phyloP scores from a whole-genome alignment of 169 alveolate species.

The Cardiosporidium cionae region DNA sequence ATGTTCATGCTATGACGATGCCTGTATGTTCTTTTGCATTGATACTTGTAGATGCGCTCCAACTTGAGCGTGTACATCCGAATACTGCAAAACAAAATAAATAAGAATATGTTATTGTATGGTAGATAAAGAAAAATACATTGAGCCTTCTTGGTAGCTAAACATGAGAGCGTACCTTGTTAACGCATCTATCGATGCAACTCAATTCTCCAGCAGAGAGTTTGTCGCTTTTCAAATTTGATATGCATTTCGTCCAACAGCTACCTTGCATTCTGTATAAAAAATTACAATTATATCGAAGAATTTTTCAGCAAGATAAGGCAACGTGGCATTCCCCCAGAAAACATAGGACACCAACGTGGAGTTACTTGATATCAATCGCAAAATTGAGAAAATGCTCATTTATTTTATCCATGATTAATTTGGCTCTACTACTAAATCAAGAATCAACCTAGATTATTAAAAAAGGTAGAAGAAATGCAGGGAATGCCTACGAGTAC shows the following conservation, averaged over 20 bases:
- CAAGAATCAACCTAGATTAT: neutral
- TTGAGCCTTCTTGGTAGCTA: no score
- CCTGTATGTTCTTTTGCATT: no score
- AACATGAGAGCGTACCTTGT: conserved; percentile 7
- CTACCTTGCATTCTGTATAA: conserved; percentile 18
- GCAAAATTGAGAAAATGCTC: neutral
- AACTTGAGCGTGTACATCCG: conserved; percentile 25
- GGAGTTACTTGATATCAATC: neutral
- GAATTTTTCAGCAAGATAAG: neutral
- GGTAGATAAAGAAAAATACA: no score
- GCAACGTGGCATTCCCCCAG: neutral
- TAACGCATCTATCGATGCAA: conserved; percentile 22
- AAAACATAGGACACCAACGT: neutral
- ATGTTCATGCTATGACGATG: no score
- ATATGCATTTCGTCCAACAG: conserved; percentile 33
- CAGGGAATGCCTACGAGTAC: neutral
- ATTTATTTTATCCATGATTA: neutral
- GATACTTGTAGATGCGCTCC: conserved; percentile 24
- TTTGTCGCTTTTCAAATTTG: conserved; percentile 10
- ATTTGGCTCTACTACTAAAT: neutral
- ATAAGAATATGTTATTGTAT: no score
- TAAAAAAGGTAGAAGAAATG: neutral
- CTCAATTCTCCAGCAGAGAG: conserved; percentile 34
- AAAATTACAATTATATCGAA: neutral
- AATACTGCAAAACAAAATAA: conserved; percentile 23